Evolutionary conservation across 805 yeast species (phyloP).

Genomic region (Sugiyamaella boreocaroliniensis): DNA sequence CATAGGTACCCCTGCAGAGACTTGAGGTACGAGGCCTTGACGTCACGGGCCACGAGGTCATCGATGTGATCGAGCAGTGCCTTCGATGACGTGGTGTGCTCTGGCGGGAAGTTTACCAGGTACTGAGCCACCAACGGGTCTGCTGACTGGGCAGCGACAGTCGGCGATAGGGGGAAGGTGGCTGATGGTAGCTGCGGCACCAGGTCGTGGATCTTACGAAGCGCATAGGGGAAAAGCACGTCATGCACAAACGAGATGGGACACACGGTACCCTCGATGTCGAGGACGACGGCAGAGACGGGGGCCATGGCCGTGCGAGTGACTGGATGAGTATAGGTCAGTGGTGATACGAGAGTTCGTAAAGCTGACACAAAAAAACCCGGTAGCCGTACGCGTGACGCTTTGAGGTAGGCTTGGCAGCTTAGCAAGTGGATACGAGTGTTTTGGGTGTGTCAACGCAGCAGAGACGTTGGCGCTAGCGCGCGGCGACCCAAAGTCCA

Average conservation of each 20-base stretch:
- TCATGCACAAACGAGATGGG: slow-evolving; percentile 86
- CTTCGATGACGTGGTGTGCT: slow-evolving; percentile 25
- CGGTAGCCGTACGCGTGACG: too few relatives aligned
- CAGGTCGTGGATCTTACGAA: slow-evolving; percentile 27
- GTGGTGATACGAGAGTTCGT: background rate
- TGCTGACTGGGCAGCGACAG: slow-evolving; percentile 12
- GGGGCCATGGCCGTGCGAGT: background rate
- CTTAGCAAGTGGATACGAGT: too few relatives aligned
- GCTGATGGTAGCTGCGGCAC: slow-evolving; percentile 9
- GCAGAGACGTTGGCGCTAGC: background rate
- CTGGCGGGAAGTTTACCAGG: slow-evolving; percentile 43
- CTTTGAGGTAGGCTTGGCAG: too few relatives aligned
- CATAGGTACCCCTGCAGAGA: slow-evolving; percentile 78
- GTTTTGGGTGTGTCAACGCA: too few relatives aligned
- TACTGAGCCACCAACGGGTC: slow-evolving; percentile 22
- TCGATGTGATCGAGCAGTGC: slow-evolving; percentile 44
- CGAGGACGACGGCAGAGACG: slow-evolving; percentile 43
- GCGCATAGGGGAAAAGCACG: slow-evolving; percentile 63
- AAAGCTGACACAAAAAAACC: too few relatives aligned
- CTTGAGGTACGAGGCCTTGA: slow-evolving; percentile 73
- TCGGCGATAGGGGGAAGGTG: slow-evolving; percentile 3
- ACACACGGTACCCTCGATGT: slow-evolving; percentile 90
- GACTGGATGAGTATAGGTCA: too few relatives aligned
- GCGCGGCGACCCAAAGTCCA: background rate
- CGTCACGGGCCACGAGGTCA: slow-evolving; percentile 53